phyloP scores from a whole-genome alignment of 2,329 filamentous ascomycete species.

The Scedosporium minutisporum region DNA sequence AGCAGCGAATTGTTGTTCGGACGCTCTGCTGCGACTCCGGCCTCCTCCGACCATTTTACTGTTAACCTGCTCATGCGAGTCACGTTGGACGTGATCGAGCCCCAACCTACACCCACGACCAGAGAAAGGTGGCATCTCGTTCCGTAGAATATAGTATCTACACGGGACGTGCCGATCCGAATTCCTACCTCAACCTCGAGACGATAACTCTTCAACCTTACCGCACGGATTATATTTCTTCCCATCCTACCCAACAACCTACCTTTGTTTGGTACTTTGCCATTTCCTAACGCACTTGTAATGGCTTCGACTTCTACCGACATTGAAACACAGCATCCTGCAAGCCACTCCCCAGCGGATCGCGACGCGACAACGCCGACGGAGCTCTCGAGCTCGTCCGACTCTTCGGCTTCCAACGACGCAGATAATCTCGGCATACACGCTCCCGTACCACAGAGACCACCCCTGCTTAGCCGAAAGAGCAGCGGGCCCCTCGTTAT shows the following conservation, averaged over 20 bases:
- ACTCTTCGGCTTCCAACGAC: constrained; percentile 22
- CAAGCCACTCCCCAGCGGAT: neutral
- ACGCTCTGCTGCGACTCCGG: no score
- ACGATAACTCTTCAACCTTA: neutral
- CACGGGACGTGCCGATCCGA: neutral
- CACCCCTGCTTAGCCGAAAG: constrained; percentile 62
- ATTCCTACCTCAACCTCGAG: neutral
- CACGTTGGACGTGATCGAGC: neutral
- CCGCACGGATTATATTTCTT: no score
- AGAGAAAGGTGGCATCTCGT: neutral
- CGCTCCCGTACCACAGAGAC: constrained; percentile 47
- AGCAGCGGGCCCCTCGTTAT: constrained; percentile 78
- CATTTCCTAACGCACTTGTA: neutral
- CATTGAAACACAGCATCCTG: neutral
- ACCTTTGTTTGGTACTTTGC: neutral
- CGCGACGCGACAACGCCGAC: neutral
- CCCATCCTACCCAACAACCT: no score
- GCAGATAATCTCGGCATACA: constrained; percentile 32
- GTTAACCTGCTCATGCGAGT: neutral
- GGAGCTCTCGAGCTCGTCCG: neutral
- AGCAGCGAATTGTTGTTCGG: no score
- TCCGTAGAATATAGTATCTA: neutral
- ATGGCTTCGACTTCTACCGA: neutral
- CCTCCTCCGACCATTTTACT: neutral
- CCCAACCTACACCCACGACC: neutral